A percentile compares a stretch with the other conserved stretches of the same genome.
phyloP scores from a whole-genome alignment of 352 stramenopile genomes.

The Pseudoperonospora humuli region DNA sequence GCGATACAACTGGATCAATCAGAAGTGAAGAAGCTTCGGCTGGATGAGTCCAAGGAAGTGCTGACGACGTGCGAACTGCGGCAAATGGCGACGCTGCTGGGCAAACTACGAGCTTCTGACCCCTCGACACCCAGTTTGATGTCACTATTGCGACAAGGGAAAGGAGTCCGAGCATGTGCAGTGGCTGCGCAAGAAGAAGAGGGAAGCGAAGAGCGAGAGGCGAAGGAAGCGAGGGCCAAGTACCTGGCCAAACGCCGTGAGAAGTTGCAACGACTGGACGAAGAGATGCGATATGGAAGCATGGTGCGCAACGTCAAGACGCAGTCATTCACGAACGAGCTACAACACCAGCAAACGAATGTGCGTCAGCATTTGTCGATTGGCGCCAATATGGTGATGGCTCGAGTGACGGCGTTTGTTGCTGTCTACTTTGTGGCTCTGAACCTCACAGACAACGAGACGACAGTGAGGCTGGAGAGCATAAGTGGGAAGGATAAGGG shows the following conservation, averaged over 20 bases:
- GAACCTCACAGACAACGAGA: slow-evolving; percentile 67
- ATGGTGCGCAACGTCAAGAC: slow-evolving; percentile 67
- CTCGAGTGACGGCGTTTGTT: slow-evolving; percentile 71
- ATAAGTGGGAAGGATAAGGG: background rate
- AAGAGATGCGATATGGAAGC: slow-evolving; percentile 72
- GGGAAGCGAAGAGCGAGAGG: slow-evolving; percentile 1
- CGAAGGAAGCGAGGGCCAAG: slow-evolving; percentile 11
- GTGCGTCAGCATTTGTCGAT: slow-evolving; percentile 74
- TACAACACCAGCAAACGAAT: slow-evolving; percentile 54
- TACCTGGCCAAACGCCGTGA: slow-evolving; percentile 46
- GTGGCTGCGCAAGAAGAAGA: slow-evolving; percentile 1
- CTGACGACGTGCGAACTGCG: slow-evolving; percentile 20
- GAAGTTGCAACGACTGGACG: slow-evolving; percentile 66
- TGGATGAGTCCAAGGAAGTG: slow-evolving; percentile 3
- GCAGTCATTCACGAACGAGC: slow-evolving; percentile 33
- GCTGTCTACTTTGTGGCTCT: slow-evolving; percentile 68
- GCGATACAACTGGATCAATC: slow-evolving; percentile 1
- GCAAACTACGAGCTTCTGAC: slow-evolving; percentile 14
- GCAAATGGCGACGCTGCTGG: slow-evolving; percentile 15
- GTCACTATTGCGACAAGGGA: slow-evolving; percentile 18
- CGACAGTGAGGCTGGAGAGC: slow-evolving; percentile 32
- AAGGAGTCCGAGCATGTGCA: slow-evolving; percentile 4
- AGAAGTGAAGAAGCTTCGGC: slow-evolving; percentile 16
- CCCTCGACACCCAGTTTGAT: slow-evolving; percentile 17
- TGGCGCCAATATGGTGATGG: slow-evolving; percentile 80